Conservation (phyloP, 768 basidiomycete species). For the Boletus coccyginus region DNA sequence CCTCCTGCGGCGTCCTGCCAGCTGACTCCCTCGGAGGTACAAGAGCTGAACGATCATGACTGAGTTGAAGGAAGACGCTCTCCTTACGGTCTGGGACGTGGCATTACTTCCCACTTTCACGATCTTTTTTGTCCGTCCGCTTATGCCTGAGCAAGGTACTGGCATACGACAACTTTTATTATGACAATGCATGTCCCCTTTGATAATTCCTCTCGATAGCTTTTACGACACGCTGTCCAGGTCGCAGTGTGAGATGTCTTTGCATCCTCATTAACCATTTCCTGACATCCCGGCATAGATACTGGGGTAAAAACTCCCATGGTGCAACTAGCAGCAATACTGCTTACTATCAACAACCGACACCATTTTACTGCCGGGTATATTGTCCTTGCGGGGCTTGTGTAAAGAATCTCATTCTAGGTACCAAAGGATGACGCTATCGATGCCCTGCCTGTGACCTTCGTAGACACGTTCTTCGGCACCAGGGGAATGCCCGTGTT, state of each 20-base stretch:
- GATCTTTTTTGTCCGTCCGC: neutral
- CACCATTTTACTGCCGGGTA: constrained; percentile 65
- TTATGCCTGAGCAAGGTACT: constrained; percentile 16
- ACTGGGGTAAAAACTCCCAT: constrained; percentile 77
- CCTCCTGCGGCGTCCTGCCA: neutral
- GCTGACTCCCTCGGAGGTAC: constrained; percentile 10
- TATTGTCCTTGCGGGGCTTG: constrained; percentile 10
- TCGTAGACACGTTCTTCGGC: constrained; percentile 63
- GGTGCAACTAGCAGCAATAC: constrained; percentile 53
- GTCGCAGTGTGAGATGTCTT: constrained; percentile 48
- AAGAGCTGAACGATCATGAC: constrained; percentile 11
- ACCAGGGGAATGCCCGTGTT: constrained; percentile 59
- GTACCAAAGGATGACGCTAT: constrained; percentile 55
- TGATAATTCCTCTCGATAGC: no score
- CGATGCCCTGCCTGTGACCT: constrained; percentile 69
- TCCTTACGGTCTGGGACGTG: constrained; percentile 11
- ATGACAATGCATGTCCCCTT: constrained; percentile 55
- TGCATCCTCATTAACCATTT: neutral
- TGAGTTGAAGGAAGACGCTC: neutral
- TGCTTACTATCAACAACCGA: constrained; percentile 56
- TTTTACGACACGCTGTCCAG: constrained; percentile 34
- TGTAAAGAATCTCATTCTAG: constrained; percentile 1
- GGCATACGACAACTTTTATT: constrained; percentile 56
- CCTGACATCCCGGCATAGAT: constrained; percentile 36
- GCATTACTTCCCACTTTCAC: neutral